A percentile compares a stretch with the other conserved stretches of the same genome.
Conservation (phyloP, 1,284 basidiomycete species). For the Ceratobasidium sp. region DNA sequence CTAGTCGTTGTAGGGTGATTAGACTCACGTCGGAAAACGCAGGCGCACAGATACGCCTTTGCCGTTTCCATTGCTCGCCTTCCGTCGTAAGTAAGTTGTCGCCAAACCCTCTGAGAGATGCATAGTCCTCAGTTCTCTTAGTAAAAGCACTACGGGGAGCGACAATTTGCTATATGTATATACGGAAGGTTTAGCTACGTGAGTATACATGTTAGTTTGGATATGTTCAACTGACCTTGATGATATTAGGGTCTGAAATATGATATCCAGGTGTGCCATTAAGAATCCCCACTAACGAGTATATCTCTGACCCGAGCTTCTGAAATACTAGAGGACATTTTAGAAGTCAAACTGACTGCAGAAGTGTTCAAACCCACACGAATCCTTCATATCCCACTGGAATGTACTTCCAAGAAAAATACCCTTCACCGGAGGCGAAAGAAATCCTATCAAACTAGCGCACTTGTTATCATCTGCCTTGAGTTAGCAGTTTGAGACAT, state of each 20-base stretch:
- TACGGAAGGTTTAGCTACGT: not conserved
- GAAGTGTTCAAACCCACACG: not conserved
- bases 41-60: slow-evolving; percentile 13
- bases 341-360: not conserved
- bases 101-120: slow-evolving; percentile 3
- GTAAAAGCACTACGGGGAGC: not conserved
- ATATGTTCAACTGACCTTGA: not conserved
- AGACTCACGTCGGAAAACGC: slow-evolving; percentile 11
- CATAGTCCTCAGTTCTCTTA: slow-evolving; percentile 2
- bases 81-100: slow-evolving; percentile 1
- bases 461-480: not conserved
- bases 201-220: not conserved
- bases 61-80: slow-evolving; percentile 11
- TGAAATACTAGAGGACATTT: slow-evolving; percentile 2
- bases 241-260: not conserved
- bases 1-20: not conserved
- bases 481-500: not conserved
- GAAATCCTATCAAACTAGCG: not conserved
- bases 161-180: not conserved
- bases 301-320: not conserved
- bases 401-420: not conserved
- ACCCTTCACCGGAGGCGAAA: not conserved
- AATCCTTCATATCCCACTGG: slow-evolving; percentile 1
- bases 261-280: not conserved
- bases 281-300: not conserved